phyloP scores from a whole-genome alignment of 106 monocot species.

The Platanthera guangdongensis region DNA sequence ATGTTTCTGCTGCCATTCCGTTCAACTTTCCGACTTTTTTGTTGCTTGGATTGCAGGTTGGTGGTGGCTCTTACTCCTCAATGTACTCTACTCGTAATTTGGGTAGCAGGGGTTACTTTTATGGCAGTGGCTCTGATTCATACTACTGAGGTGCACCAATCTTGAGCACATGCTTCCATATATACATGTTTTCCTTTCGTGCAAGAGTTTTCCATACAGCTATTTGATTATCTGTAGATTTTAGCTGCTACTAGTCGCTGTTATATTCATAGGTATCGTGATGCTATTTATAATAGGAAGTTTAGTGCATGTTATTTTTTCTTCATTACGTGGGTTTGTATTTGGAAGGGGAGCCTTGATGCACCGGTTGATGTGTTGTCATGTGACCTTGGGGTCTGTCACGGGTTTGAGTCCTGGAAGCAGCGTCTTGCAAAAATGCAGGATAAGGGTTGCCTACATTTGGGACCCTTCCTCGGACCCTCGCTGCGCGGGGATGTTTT shows the following conservation, averaged over 20 bases:
- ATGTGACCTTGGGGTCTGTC: too few species aligned
- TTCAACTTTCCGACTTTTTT: not conserved
- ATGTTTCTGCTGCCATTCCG: not conserved
- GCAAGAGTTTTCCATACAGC: not conserved
- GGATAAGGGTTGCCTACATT: too few species aligned
- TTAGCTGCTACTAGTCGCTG: not conserved
- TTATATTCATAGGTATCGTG: not conserved
- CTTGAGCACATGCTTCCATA: not conserved
- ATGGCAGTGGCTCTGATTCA: conserved; percentile 58
- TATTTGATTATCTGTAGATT: not conserved
- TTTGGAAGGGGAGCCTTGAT: not conserved
- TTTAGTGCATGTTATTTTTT: conserved; percentile 18
- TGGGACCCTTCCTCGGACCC: too few species aligned
- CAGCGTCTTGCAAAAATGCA: too few species aligned
- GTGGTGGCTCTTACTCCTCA: conserved; percentile 64
- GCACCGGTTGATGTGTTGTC: too few species aligned
- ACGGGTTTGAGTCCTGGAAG: too few species aligned
- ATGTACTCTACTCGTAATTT: conserved; percentile 62
- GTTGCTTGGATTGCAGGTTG: conserved; percentile 38
- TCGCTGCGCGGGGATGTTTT: too few species aligned
- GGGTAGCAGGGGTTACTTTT: conserved; percentile 45
- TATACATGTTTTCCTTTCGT: not conserved
- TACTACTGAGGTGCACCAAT: conserved; percentile 71
- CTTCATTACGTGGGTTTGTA: conserved; percentile 51
- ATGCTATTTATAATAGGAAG: not conserved